Conservation (phyloP, 345 rosid species). For the Barbarea vulgaris region DNA sequence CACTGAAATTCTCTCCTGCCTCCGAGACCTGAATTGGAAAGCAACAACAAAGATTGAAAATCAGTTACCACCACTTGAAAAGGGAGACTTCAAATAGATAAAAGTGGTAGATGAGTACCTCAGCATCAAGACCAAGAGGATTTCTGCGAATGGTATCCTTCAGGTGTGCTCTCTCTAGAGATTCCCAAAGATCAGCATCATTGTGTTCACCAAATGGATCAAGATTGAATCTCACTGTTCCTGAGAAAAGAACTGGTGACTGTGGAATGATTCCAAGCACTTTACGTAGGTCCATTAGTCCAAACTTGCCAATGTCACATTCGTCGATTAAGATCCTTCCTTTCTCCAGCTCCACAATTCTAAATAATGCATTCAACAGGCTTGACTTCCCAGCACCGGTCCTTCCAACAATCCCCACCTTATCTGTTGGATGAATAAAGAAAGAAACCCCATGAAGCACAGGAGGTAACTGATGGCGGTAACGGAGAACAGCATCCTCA, state of each 20-base stretch:
- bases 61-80: background rate
- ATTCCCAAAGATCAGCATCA: slow-evolving; percentile 71
- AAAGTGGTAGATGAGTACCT: slow-evolving; percentile 49
- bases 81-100: slow-evolving; percentile 27
- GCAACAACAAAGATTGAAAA: slow-evolving; percentile 4
- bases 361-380: slow-evolving; percentile 78
- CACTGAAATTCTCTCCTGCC: slow-evolving; percentile 93
- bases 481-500: slow-evolving; percentile 91
- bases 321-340: slow-evolving; percentile 83
- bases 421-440: slow-evolving; percentile 77
- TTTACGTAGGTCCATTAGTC: slow-evolving; percentile 81
- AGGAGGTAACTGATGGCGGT: slow-evolving; percentile 93
- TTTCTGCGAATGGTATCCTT: slow-evolving; percentile 44
- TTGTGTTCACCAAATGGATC: slow-evolving; percentile 77
- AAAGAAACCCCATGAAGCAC: slow-evolving; percentile 91
- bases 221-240: slow-evolving; percentile 76
- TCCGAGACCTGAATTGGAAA: slow-evolving; percentile 59
- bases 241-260: slow-evolving; percentile 82
- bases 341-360: slow-evolving; percentile 75
- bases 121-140: slow-evolving; percentile 46
- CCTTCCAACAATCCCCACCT: slow-evolving; percentile 87
- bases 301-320: slow-evolving; percentile 65
- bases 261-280: slow-evolving; percentile 87
- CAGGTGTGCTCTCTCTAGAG: slow-evolving; percentile 41
- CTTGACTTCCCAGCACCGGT: slow-evolving; percentile 96